Evolutionary conservation across 1,284 basidiomycete species (phyloP).

Genomic region (Pyrrhoderma noxium): DNA sequence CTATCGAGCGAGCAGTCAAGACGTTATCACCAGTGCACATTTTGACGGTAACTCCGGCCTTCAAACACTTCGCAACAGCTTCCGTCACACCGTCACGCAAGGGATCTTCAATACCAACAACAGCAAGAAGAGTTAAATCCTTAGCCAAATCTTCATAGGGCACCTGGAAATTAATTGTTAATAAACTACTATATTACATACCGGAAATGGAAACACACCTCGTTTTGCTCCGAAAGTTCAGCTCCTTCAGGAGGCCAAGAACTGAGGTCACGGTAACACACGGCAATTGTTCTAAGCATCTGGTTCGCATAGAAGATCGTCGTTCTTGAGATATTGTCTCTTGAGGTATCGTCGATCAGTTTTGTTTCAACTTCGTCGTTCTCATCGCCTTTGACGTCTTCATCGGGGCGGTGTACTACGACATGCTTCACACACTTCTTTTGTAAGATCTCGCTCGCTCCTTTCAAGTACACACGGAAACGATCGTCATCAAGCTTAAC

Average conservation of each 20-base stretch:
- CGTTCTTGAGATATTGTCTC: constrained; percentile 79
- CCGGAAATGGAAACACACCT: constrained; percentile 33
- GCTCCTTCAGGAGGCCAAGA: constrained; percentile 73
- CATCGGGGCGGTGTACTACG: constrained; percentile 45
- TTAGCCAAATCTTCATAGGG: constrained; percentile 64
- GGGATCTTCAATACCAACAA: constrained; percentile 95
- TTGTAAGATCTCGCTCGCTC: constrained; percentile 88
- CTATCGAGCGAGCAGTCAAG: constrained; percentile 89
- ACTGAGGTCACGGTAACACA: constrained; percentile 88
- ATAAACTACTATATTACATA: constrained; percentile 9
- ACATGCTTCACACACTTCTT: constrained; percentile 71
- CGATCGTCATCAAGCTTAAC: constrained; percentile 51
- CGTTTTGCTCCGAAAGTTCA: constrained; percentile 40
- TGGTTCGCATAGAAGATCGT: constrained; percentile 98
- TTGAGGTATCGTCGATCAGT: constrained; percentile 55
- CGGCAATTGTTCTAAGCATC: constrained; percentile 85
- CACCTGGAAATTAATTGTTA: constrained; percentile 36
- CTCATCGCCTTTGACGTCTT: constrained; percentile 20
- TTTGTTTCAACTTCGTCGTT: constrained; percentile 45
- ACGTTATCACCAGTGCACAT: constrained; percentile 99
- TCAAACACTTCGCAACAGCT: constrained; percentile 80
- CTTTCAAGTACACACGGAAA: constrained; percentile 84
- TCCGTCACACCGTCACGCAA: constrained; percentile 84
- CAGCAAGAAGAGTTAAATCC: constrained; percentile 79
- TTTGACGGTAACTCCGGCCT: constrained; percentile 92